Evolutionary conservation across 2,329 filamentous ascomycete species (phyloP), one percentile per base, ranked within the genome.

Genomic region (Monosporascus ibericus): DNA sequence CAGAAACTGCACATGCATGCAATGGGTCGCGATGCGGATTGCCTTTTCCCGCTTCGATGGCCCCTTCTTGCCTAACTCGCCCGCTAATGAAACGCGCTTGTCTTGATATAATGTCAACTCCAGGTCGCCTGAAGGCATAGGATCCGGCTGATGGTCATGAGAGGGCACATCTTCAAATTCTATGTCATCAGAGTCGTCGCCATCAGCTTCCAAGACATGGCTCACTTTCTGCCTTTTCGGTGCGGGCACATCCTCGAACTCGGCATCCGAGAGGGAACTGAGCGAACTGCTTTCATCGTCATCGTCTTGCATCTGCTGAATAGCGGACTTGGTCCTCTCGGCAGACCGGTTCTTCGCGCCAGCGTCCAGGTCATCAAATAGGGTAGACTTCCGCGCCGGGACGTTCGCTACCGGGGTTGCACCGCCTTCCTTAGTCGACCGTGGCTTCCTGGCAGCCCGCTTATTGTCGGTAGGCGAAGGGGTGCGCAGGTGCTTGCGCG

Each of bases 1-100:
- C 17, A 99, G 74, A 49, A 85, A 82, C 66, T 95, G 85, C 2
- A 97, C 91, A 69, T 99, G 94, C 60, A 96, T 78, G 60, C 89
- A 88, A 69, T 99, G 94, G 1, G 90, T 91, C 3, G 85, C 79
- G 36, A 85, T 80, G 25, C 94, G 81, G 52, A 92, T 87, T 55
- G 84, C 81, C 49, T 90, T 83, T 65, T 96, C 90, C 27, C 87
- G 82, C 70, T 96, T 96, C 3, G 88, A 87, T 0, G 89, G 88
- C 0, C 90, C 92, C 65, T 92, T 96, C 70, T 90, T 96, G 22
- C 82, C 82, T 44, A 81, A 75, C 0, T 80, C 74, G 57, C 85
- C 85, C 9, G 78, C 77, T 27, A 87, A 67, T 0, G 82, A 80
- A n/a, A 86, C 77, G 22, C 79, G 72, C 8, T 78, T 75, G 53